Conservation (phyloP, 441 rosid species). For the Adansonia rubrostipa region DNA sequence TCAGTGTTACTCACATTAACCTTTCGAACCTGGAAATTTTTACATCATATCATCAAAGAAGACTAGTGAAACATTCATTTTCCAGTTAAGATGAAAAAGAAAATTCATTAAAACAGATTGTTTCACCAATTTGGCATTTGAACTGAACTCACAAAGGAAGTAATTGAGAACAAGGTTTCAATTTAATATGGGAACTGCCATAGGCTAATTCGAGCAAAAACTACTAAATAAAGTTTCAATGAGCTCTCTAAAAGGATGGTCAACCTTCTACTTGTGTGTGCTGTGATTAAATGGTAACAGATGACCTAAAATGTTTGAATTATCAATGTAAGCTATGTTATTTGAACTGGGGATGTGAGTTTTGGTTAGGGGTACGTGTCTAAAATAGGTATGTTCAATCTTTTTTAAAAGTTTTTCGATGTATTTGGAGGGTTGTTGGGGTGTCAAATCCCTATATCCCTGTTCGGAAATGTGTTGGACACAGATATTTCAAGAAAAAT, state of each 20-base stretch:
- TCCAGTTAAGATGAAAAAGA: background rate
- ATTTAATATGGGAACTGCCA: background rate
- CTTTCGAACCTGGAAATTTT: slow-evolving; percentile 53
- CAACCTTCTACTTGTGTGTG: background rate
- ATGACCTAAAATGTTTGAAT: background rate
- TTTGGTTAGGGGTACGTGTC: too few relatives aligned
- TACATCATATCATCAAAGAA: slow-evolving; percentile 28
- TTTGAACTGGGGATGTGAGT: too few relatives aligned
- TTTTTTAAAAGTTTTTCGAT: too few relatives aligned
- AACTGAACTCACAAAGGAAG: slow-evolving; percentile 1
- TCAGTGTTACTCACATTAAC: slow-evolving; percentile 43
- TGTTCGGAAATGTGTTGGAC: too few relatives aligned
- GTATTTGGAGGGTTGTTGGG: too few relatives aligned
- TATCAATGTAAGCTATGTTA: background rate
- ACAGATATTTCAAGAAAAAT: too few relatives aligned
- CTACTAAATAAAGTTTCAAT: background rate
- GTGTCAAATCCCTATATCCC: too few relatives aligned
- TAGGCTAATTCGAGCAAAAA: background rate
- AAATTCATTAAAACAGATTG: slow-evolving; percentile 10
- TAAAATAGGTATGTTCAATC: too few relatives aligned
- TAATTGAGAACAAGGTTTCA: slow-evolving; percentile 6
- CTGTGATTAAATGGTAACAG: background rate
- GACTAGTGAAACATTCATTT: slow-evolving; percentile 14
- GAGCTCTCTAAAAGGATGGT: slow-evolving; percentile 9
- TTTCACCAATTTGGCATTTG: background rate